Base-by-base conservation (phyloP, 2,329 filamentous ascomycete genomes). In the Arthrobotrys megalospora region DNA sequence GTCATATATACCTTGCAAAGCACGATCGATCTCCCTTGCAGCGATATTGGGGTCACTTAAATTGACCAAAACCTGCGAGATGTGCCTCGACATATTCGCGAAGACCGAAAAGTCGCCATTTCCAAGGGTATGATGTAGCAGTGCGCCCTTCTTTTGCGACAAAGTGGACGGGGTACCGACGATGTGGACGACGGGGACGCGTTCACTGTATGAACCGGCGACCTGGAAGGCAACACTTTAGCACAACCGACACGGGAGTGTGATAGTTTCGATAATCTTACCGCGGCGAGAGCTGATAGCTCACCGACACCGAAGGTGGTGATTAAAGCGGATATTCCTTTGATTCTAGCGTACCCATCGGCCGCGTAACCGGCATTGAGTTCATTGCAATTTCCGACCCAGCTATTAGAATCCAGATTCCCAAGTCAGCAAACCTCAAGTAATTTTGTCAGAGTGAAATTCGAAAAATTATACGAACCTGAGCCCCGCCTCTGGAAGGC, bases 81-180 rank as follows among this genome's bases (percentile, higher is more conserved):
- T 90, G 63, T 89, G 85, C 55, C 88, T 86, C 83, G 88, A 92
- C 91, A 97, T 96, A 82, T 92, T 89, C 81, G 90, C 88, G 84
- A 96, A 97, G 68, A 93, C 92, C 78, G 92, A 90, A 85, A 92
- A 96, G 85, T 96, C 91, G 76, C 93, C 91, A 81, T 93, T 92
- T 70, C 90, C 90, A 0, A 93, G 88, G 0, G 91, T 92, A 84
- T 93, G 91, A 83, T 93, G 91, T 66, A 90, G 83, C 34, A 88
- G 82, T 19, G 81, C 84, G 48, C 86, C 86, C 79, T 85, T 83
- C 71, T 84, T 85, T 81, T 88, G 87, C 5, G 86, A 86, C 14
- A 84, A 79, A 11, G 86, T 87, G 16, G 85, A 85, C 0, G 87
- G 87, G 21, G 86, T 86, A 10, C 87, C 87, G 47, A 91, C 90